phyloP scores from a whole-genome alignment of 2,329 filamentous ascomycete species.

The Lanzia echinophila region DNA sequence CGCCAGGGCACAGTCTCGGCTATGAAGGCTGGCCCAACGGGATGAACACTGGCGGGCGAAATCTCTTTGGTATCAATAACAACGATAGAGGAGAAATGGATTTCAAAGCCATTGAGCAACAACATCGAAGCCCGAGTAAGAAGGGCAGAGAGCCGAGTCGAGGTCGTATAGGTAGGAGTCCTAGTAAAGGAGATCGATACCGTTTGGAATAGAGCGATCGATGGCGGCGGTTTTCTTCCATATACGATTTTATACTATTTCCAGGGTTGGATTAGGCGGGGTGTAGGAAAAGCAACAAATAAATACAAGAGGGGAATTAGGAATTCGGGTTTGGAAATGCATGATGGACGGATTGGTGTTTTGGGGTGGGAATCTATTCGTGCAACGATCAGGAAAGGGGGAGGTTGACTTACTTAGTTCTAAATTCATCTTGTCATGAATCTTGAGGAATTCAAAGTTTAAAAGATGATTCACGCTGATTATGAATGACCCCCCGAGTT shows the following conservation, averaged over 20 bases:
- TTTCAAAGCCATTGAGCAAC: background rate
- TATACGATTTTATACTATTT: background rate
- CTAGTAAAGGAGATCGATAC: slow-evolving; percentile 22
- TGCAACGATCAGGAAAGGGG: too few relatives aligned
- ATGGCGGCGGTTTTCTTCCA: background rate
- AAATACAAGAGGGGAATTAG: too few relatives aligned
- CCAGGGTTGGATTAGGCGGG: too few relatives aligned
- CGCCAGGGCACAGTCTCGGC: background rate
- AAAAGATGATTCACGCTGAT: too few relatives aligned
- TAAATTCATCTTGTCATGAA: too few relatives aligned
- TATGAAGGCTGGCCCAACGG: slow-evolving; percentile 15
- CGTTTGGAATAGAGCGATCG: slow-evolving; percentile 1
- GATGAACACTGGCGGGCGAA: background rate
- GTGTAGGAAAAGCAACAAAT: too few relatives aligned
- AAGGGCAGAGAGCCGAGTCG: slow-evolving; percentile 19
- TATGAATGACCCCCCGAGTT: too few relatives aligned
- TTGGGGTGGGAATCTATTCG: too few relatives aligned
- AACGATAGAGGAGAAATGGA: background rate
- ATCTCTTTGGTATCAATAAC: background rate
- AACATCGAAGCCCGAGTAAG: background rate
- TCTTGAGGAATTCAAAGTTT: too few relatives aligned
- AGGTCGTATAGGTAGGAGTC: slow-evolving; percentile 17
- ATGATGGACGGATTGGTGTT: too few relatives aligned
- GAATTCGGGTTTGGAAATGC: too few relatives aligned
- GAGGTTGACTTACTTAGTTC: too few relatives aligned